phyloP scores from a whole-genome alignment of 441 rosid species.

The Omphalea diandra region DNA sequence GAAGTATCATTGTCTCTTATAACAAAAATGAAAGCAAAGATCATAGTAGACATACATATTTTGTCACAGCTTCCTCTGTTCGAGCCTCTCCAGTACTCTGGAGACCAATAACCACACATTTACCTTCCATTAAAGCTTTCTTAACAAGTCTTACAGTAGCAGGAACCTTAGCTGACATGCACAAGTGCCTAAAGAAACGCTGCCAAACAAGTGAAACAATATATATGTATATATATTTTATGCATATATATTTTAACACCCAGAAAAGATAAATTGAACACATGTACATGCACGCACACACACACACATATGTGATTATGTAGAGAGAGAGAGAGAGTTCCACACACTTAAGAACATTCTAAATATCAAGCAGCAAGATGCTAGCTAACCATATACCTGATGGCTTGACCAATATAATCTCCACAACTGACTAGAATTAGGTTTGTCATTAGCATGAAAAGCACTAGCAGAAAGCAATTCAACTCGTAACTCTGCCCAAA shows the following conservation, averaged over 20 bases:
- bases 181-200: constrained; percentile 99
- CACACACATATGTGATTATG: too few relatives aligned
- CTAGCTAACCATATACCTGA: constrained; percentile 59
- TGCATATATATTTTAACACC: neutral
- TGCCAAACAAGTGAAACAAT: constrained; percentile 30
- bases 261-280: neutral
- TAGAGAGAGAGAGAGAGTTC: too few relatives aligned
- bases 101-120: constrained; percentile 98
- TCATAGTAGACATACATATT: constrained; percentile 64
- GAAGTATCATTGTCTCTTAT: too few relatives aligned
- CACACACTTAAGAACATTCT: neutral
- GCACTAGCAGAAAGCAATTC: constrained; percentile 95
- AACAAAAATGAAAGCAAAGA: constrained; percentile 21
- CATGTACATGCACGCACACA: neutral
- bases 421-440: constrained; percentile 90
- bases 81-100: constrained; percentile 99
- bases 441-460: constrained; percentile 75
- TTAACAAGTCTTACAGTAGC: constrained; percentile 83
- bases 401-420: constrained; percentile 99
- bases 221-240: constrained; percentile 2
- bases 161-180: constrained; percentile 99
- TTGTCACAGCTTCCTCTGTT: constrained; percentile 98
- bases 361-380: constrained; percentile 19
- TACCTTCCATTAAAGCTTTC: constrained; percentile 68
- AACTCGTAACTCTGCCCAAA: constrained; percentile 98